phyloP scores from a whole-genome alignment of 306 rosid genomes.

The Chamaecrista fasciculata region DNA sequence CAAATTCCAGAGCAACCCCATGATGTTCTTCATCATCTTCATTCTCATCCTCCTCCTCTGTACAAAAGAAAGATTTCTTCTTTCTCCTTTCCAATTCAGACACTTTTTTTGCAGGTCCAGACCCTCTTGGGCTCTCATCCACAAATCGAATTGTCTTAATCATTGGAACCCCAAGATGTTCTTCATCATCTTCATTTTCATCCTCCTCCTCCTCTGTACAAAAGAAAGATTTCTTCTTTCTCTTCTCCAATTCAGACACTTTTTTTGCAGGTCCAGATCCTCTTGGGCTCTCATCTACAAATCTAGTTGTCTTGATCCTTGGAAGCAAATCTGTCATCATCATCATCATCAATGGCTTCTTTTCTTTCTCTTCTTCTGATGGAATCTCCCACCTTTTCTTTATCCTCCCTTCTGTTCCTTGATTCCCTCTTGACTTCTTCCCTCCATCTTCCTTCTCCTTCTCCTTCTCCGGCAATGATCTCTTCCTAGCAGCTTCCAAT shows the following conservation, averaged over 20 bases:
- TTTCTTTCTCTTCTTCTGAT: conserved; percentile 23
- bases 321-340: conserved; percentile 46
- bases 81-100: conserved; percentile 58
- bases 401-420: conserved; percentile 41
- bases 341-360: conserved; percentile 14
- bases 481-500: conserved; percentile 50
- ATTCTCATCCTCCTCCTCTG: background rate
- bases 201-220: conserved; percentile 23
- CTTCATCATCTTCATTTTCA: background rate
- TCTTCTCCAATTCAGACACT: conserved; percentile 59
- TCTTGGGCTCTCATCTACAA: conserved; percentile 58
- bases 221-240: conserved; percentile 50
- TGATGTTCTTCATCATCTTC: conserved; percentile 16
- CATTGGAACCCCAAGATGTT: conserved; percentile 1
- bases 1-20: conserved; percentile 66
- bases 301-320: conserved; percentile 50
- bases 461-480: conserved; percentile 66
- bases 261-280: conserved; percentile 85
- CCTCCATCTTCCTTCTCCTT: conserved; percentile 47
- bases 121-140: conserved; percentile 69
- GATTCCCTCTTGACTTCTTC: conserved; percentile 33
- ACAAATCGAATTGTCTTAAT: conserved; percentile 38
- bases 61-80: conserved; percentile 46
- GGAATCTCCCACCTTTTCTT: conserved; percentile 75
- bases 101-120: conserved; percentile 81